Base-by-base conservation (phyloP, 768 basidiomycete genomes). In the Suillus tomentosus region DNA sequence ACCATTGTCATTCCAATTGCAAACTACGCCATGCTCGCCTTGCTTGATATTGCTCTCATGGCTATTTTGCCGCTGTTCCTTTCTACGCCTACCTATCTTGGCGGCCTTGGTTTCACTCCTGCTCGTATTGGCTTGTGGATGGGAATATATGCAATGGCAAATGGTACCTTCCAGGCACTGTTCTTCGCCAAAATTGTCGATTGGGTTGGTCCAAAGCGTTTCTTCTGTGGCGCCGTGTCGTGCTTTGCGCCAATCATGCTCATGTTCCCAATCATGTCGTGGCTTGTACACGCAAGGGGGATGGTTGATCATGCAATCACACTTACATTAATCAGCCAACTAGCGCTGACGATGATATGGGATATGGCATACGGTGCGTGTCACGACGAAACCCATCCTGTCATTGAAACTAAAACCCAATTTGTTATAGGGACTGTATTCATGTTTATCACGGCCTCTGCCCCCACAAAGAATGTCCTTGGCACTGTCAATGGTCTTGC, bases 401-500 rank as follows among this genome's bases (percentile, higher is more conserved):
- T 24, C 48, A 50, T 50, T 50, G 14, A 50, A 14, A 24, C 48
- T 50, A 14, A 47, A 7, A 14, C 7, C 14, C 1, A 14, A 5
- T 50, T 22, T 0, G 24, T 36, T 82, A 9, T 62, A 88, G 88
- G 86, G 14, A 83, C 86, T 42, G 78, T 88, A 47, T 89, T 88
- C 74, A 87, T 90, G 61, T 87, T 83, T 70, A 84, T 90, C 65
- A 79, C 82, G 40, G 82, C 83, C 22, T 78, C 87, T 22, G 76
- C 88, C 0, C 87, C 88, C 0, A 78, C 78, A 60, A 78, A 77
- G 60, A 74, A 73, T 11, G 80, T 82, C 0, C 78, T 91, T 14
- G 89, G 90, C 8, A 82, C 88, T 10, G 85, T 86, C 43, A 90
- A 90, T 68, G 89, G 88, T 3, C 71, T 84, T 39, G 75, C 79